Base-by-base conservation (phyloP, 805 yeast species). In the Groenewaldozyma tartarivorans region DNA sequence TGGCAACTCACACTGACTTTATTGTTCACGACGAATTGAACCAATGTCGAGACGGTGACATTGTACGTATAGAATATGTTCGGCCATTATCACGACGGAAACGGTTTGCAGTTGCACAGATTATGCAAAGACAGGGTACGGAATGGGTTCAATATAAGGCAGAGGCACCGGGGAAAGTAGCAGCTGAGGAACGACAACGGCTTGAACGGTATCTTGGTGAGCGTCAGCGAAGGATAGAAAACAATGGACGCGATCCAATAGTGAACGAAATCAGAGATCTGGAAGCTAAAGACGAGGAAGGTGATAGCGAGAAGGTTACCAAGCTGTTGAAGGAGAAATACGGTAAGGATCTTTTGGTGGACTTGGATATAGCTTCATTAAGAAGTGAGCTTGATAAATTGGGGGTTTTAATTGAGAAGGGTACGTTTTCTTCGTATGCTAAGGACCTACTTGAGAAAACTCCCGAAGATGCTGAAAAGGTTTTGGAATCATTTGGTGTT, bases 21-120 rank as follows among this genome's bases (percentile, higher is more conserved):
- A 65, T 90, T 45, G 96, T 87, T 15, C 98, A 90, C 61, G 98
- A 90, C 60, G 96, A 90, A 65, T 86, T 84, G 21, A 79, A 84
- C 55, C 71, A 86, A 39, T 84, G 96, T 52, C 80, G 87, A 57
- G 95, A 87, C 60, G 98, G 98, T 35, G 98, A 90, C 66, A 68
- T 90, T 47, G 97, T 92, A 13, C 77, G 97, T 62, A 85, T 90
- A 43, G 95, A 90, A 62, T 62, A 63, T 46, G 75, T 85, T 27
- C 80, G 95, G 48, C 94, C 95, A 33, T 63, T 87, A 33, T 79
- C 94, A 15, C 74, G 88, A 15, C 70, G 79, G 45, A 90, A 90
- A 62, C 75, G 72, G 46, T 90, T 90, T 66, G 87, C 96, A 6
- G 77, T 90, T 44, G 95, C 96, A 2, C 96, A 90, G 57, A 84